These are phyloP conservation scores for Fagopyrum tataricum DNA, from an alignment of 148 eudicot species.

Conservation along the genomic window DNA sequence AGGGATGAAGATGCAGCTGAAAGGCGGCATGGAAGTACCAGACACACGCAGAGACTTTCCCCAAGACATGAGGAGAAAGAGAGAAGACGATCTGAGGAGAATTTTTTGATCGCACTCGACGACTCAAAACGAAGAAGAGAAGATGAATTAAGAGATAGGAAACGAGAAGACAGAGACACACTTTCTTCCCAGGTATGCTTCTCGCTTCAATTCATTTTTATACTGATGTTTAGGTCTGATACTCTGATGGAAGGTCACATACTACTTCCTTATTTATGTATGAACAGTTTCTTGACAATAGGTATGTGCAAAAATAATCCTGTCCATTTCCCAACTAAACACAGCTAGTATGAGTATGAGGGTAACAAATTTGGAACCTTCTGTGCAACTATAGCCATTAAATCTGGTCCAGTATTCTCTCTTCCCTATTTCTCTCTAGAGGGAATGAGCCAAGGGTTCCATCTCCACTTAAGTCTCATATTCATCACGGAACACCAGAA, in stretches of 20 bases:
- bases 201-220: background rate
- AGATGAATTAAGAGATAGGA: slow-evolving; percentile 86
- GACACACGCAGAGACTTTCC: slow-evolving; percentile 86
- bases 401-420: too few species aligned
- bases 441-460: background rate
- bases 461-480: background rate
- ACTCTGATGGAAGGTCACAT: background rate
- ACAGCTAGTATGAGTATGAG: too few species aligned
- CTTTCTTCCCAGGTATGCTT: slow-evolving; percentile 47
- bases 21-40: slow-evolving; percentile 60
- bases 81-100: slow-evolving; percentile 87
- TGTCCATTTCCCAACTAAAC: too few species aligned
- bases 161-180: slow-evolving; percentile 83
- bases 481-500: background rate
- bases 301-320: too few species aligned
- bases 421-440: background rate
- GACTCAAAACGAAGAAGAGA: slow-evolving; percentile 91
- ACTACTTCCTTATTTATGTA: background rate
- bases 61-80: slow-evolving; percentile 97
- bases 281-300: background rate
- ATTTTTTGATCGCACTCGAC: slow-evolving; percentile 41
- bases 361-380: too few species aligned
- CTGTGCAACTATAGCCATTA: too few species aligned
- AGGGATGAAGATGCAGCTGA: slow-evolving; percentile 85
- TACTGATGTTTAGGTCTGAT: background rate